A percentile compares a stretch with the other conserved stretches of the same genome.
Evolutionary conservation across 352 stramenopile genomes (phyloP).

Genomic region (Pythium utonaiense): DNA sequence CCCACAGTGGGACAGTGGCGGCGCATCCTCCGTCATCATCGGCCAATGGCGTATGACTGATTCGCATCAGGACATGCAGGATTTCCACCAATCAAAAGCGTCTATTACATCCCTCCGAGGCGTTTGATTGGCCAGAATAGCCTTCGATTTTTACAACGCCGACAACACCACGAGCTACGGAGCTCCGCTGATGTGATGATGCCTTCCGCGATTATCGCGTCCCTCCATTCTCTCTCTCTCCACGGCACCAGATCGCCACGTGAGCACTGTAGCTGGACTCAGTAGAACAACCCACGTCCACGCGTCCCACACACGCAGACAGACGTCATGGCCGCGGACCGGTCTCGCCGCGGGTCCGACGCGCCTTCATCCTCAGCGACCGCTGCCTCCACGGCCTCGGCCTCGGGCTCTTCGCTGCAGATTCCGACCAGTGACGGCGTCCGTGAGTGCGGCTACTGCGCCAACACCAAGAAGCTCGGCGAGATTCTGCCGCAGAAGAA

Average conservation of each 20-base stretch:
- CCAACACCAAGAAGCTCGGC: conserved; percentile 44
- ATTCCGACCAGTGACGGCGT: background rate
- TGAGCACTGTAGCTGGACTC: background rate
- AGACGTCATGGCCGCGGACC: background rate
- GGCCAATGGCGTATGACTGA: background rate
- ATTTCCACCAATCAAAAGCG: conserved; percentile 7
- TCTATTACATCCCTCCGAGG: no score
- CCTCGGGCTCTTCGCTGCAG: conserved; percentile 3
- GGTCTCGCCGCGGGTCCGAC: background rate
- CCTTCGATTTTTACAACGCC: conserved; percentile 5
- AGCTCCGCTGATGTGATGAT: background rate
- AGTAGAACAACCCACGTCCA: background rate
- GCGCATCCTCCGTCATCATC: background rate
- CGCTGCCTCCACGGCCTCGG: conserved; percentile 9
- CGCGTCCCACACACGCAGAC: background rate
- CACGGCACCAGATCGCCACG: no score
- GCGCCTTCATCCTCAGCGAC: conserved; percentile 6
- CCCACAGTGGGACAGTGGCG: background rate
- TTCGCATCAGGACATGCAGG: background rate
- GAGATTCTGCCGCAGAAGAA: conserved; percentile 49
- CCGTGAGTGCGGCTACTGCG: conserved; percentile 31
- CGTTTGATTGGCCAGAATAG: conserved; percentile 8
- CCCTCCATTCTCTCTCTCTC: background rate
- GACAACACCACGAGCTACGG: background rate
- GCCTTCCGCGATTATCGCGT: no score